Percentiles rank a stretch among this genome's conserved stretches.
phyloP scores from a whole-genome alignment of 169 alveolate genomes.

The Plasmodium billcollinsi region DNA sequence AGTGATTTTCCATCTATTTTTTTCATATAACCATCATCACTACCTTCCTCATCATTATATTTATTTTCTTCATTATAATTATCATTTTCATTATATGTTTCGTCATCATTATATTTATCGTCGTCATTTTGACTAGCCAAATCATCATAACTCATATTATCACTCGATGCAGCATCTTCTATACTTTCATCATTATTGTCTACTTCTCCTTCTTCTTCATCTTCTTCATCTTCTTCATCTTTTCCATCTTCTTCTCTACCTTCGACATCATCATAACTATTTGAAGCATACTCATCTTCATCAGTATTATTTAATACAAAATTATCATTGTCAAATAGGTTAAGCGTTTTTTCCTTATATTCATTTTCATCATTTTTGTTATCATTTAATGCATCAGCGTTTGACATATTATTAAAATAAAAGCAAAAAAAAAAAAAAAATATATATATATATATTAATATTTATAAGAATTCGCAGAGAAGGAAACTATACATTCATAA shows the following conservation, averaged over 20 bases:
- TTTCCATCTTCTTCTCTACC: too few relatives aligned
- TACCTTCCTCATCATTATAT: slow-evolving; percentile 56
- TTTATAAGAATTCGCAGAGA: too few relatives aligned
- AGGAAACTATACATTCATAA: too few relatives aligned
- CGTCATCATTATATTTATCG: slow-evolving; percentile 60
- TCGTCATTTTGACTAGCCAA: slow-evolving; percentile 49
- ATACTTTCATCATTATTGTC: slow-evolving; percentile 77
- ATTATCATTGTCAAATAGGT: slow-evolving; percentile 52
- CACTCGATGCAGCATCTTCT: slow-evolving; percentile 85
- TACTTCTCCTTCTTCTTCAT: slow-evolving; percentile 53
- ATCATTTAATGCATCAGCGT: neutral
- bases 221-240: slow-evolving; percentile 77
- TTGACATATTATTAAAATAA: too few relatives aligned
- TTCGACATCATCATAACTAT: slow-evolving; percentile 60
- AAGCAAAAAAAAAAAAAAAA: neutral
- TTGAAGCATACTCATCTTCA: slow-evolving; percentile 64
- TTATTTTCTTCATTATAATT: slow-evolving; percentile 55
- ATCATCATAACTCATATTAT: slow-evolving; percentile 45
- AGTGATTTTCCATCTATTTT: neutral
- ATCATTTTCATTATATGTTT: slow-evolving; percentile 53
- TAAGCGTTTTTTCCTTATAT: slow-evolving; percentile 11
- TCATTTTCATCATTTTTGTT: neutral
- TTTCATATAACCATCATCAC: neutral
- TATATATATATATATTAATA: neutral
- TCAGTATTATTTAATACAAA: slow-evolving; percentile 42